A percentile compares a stretch with the other conserved stretches of the same genome.
These are phyloP conservation scores for Corylus heterophylla DNA, from an alignment of 306 rosid species.

Conservation along the genomic window DNA sequence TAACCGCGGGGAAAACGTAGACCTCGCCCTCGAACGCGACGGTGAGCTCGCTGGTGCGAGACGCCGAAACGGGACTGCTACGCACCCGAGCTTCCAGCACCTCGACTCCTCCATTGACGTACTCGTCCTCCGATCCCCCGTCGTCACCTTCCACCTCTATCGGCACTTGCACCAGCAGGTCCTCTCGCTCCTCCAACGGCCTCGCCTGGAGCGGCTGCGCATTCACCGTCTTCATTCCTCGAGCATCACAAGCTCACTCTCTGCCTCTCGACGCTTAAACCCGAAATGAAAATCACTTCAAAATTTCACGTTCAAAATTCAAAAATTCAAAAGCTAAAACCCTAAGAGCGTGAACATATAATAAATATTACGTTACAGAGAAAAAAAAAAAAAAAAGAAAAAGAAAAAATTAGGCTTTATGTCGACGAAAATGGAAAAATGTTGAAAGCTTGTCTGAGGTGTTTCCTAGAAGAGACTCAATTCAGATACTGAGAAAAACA, in stretches of 20 bases:
- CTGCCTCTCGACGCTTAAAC: neutral
- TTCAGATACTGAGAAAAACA: neutral
- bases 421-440: neutral
- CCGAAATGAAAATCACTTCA: neutral
- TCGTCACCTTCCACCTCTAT: constrained; percentile 31
- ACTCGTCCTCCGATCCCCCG: constrained; percentile 13
- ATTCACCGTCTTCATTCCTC: constrained; percentile 8
- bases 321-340: neutral
- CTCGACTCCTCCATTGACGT: constrained; percentile 27
- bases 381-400: too few relatives aligned
- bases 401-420: neutral
- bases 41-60: constrained; percentile 70
- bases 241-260: neutral
- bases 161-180: constrained; percentile 1
- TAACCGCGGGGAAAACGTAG: constrained; percentile 69
- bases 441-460: neutral
- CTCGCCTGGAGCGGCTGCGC: constrained; percentile 11
- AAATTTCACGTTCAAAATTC: constrained; percentile 1
- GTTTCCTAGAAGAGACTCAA: neutral
- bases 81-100: constrained; percentile 20
- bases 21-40: constrained; percentile 73
- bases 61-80: constrained; percentile 13
- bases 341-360: neutral
- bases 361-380: too few relatives aligned
- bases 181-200: constrained; percentile 2